Percentiles rank a stretch among this genome's conserved stretches.
Evolutionary conservation across 352 stramenopile species (phyloP).

Genomic region (Phytophthora pinifolia): DNA sequence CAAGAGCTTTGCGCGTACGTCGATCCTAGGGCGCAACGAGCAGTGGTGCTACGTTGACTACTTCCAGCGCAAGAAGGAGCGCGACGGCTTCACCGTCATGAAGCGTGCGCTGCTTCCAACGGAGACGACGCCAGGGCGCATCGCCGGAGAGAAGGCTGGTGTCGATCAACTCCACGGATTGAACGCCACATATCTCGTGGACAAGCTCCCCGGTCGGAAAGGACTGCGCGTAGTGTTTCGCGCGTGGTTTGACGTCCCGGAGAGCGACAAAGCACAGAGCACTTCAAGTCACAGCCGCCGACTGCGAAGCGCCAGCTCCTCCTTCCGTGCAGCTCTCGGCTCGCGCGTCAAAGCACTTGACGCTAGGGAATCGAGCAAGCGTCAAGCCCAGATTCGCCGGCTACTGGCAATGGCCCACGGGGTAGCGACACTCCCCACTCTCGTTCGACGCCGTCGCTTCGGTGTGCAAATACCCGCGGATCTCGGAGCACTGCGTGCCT

Average conservation of each 20-base stretch:
- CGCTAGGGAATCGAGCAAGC: too few species aligned
- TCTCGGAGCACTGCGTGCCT: slow-evolving; percentile 25
- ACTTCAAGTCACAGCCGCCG: too few species aligned
- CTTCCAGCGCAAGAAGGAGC: slow-evolving; percentile 7
- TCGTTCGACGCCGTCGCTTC: slow-evolving; percentile 48
- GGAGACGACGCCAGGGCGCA: slow-evolving; percentile 1
- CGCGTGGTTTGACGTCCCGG: background rate
- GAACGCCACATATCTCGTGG: slow-evolving; percentile 9
- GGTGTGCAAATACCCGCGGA: slow-evolving; percentile 49
- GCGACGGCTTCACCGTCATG: slow-evolving; percentile 12
- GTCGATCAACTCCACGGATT: slow-evolving; percentile 21
- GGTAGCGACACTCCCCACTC: slow-evolving; percentile 29
- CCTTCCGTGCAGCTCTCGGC: too few species aligned
- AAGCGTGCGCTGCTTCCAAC: slow-evolving; percentile 11
- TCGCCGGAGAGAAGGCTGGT: background rate
- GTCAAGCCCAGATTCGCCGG: slow-evolving; percentile 1
- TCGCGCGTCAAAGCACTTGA: too few species aligned
- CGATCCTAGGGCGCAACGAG: slow-evolving; percentile 19
- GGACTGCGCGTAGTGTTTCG: slow-evolving; percentile 16
- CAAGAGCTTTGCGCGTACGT: slow-evolving; percentile 17
- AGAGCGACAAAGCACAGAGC: background rate
- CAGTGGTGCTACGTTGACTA: slow-evolving; percentile 31
- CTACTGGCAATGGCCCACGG: slow-evolving; percentile 10
- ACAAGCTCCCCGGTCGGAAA: background rate
- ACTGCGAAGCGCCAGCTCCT: too few species aligned